These are phyloP conservation scores for Blepharisma stoltei DNA, from an alignment of 73 alveolate species.

Conservation along the genomic window DNA sequence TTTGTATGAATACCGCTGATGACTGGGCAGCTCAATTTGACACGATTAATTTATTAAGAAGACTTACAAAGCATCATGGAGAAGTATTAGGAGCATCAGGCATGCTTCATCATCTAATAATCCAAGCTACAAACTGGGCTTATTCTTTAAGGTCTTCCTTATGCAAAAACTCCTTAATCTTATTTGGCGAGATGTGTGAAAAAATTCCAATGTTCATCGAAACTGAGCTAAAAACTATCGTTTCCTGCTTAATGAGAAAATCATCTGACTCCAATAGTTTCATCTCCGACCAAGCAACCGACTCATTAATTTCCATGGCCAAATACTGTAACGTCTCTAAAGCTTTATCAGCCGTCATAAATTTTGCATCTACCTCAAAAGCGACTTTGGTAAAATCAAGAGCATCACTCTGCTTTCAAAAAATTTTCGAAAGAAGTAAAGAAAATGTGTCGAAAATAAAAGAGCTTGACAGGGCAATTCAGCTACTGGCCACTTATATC, in stretches of 20 bases:
- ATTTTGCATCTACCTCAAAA: background rate
- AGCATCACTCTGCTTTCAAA: conserved; percentile 8
- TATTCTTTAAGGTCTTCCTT: conserved; percentile 29
- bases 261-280: conserved; percentile 17
- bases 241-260: conserved; percentile 4
- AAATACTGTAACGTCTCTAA: background rate
- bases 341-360: background rate
- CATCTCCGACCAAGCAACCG: conserved; percentile 11
- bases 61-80: conserved; percentile 7
- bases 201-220: conserved; percentile 13
- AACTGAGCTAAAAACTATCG: background rate
- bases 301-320: background rate
- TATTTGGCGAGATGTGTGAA: conserved; percentile 18
- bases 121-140: conserved; percentile 6
- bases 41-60: conserved; percentile 6
- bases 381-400: conserved; percentile 2
- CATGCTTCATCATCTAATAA: conserved; percentile 8
- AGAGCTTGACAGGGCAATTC: conserved; percentile 22
- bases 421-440: background rate
- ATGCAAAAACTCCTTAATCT: conserved; percentile 13
- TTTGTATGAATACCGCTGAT: background rate
- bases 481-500: conserved; percentile 9
- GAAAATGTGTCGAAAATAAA: background rate
- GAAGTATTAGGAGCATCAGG: background rate
- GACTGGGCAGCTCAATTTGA: conserved; percentile 26